Evolutionary conservation across 257 asterid genomes (phyloP).

Genomic region (Schizonepeta tenuifolia): DNA sequence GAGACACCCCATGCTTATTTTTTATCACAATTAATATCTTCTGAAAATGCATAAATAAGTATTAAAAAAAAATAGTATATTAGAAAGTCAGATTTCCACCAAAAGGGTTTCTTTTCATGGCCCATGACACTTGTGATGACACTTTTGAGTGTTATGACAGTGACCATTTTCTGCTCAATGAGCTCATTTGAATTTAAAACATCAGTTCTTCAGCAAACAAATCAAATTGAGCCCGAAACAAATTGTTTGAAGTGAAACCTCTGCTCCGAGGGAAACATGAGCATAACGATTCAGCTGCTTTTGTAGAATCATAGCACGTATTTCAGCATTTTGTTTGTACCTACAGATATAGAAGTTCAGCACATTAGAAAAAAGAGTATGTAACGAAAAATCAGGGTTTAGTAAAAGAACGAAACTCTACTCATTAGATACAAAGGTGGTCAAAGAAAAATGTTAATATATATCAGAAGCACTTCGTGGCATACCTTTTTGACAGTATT

Average conservation of each 20-base stretch:
- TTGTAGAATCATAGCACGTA: constrained; percentile 61
- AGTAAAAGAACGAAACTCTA: constrained; percentile 15
- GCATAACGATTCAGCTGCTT: constrained; percentile 90
- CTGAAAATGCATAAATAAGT: background rate
- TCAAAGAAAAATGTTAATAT: constrained; percentile 24
- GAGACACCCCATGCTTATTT: too few species aligned
- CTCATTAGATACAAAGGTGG: constrained; percentile 14
- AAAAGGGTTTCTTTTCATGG: background rate
- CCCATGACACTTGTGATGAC: background rate
- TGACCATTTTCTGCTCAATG: constrained; percentile 8
- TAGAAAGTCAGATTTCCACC: background rate
- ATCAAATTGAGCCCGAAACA: constrained; percentile 9
- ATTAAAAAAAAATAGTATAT: background rate
- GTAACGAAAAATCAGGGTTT: background rate
- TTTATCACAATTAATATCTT: background rate
- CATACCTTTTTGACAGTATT: constrained; percentile 75
- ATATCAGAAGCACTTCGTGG: constrained; percentile 20
- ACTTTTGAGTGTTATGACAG: background rate
- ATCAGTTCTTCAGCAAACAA: constrained; percentile 14
- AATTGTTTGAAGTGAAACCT: constrained; percentile 55
- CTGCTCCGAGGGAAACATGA: constrained; percentile 73
- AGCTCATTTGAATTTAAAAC: background rate
- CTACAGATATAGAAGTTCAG: constrained; percentile 44
- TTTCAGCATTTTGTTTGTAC: constrained; percentile 72
- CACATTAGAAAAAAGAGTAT: constrained; percentile 24